Percentiles rank a stretch among this genome's conserved stretches.
Conservation (phyloP, 164 flowering plant species). For the Macadamia tetraphylla region DNA sequence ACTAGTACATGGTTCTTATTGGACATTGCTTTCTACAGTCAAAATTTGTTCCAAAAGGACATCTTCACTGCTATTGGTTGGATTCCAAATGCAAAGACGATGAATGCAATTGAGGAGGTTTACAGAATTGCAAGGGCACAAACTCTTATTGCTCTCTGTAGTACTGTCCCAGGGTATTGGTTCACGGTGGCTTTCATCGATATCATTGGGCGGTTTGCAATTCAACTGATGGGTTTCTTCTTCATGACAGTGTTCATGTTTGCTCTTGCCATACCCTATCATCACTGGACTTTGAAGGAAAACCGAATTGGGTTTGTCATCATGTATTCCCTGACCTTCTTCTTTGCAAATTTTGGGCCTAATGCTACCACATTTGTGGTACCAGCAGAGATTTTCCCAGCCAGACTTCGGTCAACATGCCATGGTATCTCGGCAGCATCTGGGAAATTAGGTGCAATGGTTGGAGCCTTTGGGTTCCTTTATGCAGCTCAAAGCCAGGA, state of each 20-base stretch:
- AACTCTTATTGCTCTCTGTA: constrained; percentile 18
- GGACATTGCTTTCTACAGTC: constrained; percentile 19
- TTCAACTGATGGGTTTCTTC: constrained; percentile 17
- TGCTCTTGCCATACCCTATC: constrained; percentile 15
- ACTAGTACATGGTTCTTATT: constrained; percentile 15
- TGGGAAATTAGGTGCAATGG: constrained; percentile 14
- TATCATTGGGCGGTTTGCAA: constrained; percentile 12
- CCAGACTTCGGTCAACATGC: constrained; percentile 14
- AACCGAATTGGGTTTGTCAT: constrained; percentile 18
- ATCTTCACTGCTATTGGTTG: constrained; percentile 18
- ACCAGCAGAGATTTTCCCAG: constrained; percentile 17
- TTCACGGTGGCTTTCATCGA: constrained; percentile 18
- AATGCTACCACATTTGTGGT: constrained; percentile 15
- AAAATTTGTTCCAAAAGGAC: constrained; percentile 18
- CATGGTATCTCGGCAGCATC: constrained; percentile 18
- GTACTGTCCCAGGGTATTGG: constrained; percentile 22
- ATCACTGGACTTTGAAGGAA: constrained; percentile 15
- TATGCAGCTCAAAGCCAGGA: constrained; percentile 13
- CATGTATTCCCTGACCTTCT: constrained; percentile 14
- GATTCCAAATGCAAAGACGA: constrained; percentile 16
- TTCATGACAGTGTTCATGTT: constrained; percentile 24
- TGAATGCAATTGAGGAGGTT: constrained; percentile 20
- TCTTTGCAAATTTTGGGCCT: constrained; percentile 16
- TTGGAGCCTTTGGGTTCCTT: constrained; percentile 18
- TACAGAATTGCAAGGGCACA: constrained; percentile 18